Evolutionary conservation across 352 stramenopile species (phyloP), one percentile per base, ranked within the genome.

Genomic region (Pythium periplocum): DNA sequence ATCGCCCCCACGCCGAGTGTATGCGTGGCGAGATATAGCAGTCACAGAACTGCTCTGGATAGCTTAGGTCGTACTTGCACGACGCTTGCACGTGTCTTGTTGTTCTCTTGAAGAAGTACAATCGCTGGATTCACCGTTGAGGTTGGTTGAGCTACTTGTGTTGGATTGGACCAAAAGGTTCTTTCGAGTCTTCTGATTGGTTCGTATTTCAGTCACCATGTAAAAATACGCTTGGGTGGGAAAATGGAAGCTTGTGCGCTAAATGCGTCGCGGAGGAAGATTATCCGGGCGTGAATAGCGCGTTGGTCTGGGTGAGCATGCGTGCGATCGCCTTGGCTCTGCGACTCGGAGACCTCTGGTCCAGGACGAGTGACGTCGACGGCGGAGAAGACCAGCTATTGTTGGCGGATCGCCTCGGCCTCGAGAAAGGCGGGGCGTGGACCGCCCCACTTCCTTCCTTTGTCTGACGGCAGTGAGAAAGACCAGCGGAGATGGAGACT

Each of bases 401-500:
- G 43, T 48, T 48, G 43, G 43, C 43, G 9, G 43, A 11, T 11
- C 43, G 43, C 17, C 43, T 48, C 43, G 43, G 9, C 43, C 43
- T 48, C 17, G 9, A 48, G 9, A 11, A 48, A 11, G 43, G 17
- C 43, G 9, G 17, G 9, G 43, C 43, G 43, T 30, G 43, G 43
- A 48, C 43, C 43, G 34, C 47, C 17, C 37, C 49, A 5, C 30
- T 7, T n/a, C 31, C 49, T 36, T 42, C 49, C 33, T 35, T 47
- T 17, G 2, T 26, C 49, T 17, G 33, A 2, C n/a, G 43, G 43
- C 9, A 48, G 43, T 31, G 17, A 11, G 43, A 30, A 48, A 48
- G 43, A 50, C 53, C 36, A 55, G 43, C n/a, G 17, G 17, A 26
- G 17, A 93, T 93, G 83, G 83, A 93, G 63, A 68, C 78, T 8